Evolutionary conservation across 352 stramenopile species (phyloP).

Genomic region (Saprolegnia diclina): DNA sequence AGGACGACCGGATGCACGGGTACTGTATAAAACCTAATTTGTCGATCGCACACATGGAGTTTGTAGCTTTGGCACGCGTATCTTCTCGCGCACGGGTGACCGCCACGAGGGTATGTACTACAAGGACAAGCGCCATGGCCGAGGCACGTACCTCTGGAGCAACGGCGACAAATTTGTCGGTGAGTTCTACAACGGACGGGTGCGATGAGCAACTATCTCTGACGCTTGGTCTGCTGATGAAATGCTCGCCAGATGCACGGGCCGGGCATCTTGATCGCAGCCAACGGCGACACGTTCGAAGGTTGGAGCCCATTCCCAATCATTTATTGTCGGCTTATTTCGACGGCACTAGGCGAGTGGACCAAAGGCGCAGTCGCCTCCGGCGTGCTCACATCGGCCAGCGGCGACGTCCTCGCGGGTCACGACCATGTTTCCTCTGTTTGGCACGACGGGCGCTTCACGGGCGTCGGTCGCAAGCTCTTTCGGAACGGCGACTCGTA

Average conservation of each 20-base stretch:
- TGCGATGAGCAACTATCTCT: conserved; percentile 32
- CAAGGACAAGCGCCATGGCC: conserved; percentile 77
- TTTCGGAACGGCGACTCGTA: conserved; percentile 68
- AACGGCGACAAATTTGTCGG: conserved; percentile 88
- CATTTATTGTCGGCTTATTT: conserved; percentile 4
- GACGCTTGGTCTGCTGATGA: not conserved
- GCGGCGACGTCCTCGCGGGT: conserved; percentile 56
- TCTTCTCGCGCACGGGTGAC: conserved; percentile 71
- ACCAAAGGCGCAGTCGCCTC: conserved; percentile 67
- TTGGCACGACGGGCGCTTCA: conserved; percentile 57
- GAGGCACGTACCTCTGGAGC: conserved; percentile 79
- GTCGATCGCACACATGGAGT: conserved; percentile 12
- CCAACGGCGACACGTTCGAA: conserved; percentile 72
- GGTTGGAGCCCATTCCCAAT: conserved; percentile 35
- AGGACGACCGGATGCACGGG: conserved; percentile 77
- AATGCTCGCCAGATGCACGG: conserved; percentile 59
- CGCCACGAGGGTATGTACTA: conserved; percentile 85
- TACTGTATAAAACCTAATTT: conserved; percentile 35
- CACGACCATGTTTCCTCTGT: not conserved
- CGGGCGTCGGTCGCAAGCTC: conserved; percentile 54
- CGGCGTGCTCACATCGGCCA: conserved; percentile 60
- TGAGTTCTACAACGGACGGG: conserved; percentile 74
- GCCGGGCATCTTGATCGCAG: conserved; percentile 60
- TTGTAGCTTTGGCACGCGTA: conserved; percentile 74
- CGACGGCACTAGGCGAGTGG: conserved; percentile 47